Evolutionary conservation across 805 yeast genomes (phyloP), one percentile per base, ranked within the genome.

Genomic region (Metschnikowia similis): DNA sequence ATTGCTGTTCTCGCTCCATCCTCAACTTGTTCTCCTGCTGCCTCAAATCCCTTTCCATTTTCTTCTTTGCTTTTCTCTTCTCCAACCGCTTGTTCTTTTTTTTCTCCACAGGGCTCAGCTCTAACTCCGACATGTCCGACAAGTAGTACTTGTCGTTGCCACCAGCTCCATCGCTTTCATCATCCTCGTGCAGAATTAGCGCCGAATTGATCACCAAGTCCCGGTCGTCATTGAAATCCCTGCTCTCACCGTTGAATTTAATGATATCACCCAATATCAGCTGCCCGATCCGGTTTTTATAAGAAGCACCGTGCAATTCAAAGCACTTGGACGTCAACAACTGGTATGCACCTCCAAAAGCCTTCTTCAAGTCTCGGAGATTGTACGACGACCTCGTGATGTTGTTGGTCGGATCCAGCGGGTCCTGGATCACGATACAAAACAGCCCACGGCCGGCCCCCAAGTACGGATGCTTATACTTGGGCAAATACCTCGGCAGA

Each of bases 301-400:
- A 85, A 0, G 87, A 72, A 0, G 89, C 82, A 11, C 70, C 66
- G 58, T 87, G 79, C 67, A 89, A 69, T 41, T 82, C 87, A 65
- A 84, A 89, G 63, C 96, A 88, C 56, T 83, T 81, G 57, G 84
- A 85, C 0, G 83, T 80, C 34, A 90, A 69, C 48, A 89, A 63
- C 61, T 87, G 94, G 69, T 76, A 90, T 0, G 97, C 96, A 37
- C 96, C 96, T 14, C 85, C 84, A 70, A 92, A 90, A 0, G 96
- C 89, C 57, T 89, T 83, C 62, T 87, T 88, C 49, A 92, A 77
- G 58, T 85, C 88, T 35, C 89, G 69, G 38, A 89, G 71, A 64
- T 90, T 90, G 70, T 83, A 89, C 1, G 96, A 83, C 4, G 96
- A 88, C 57, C 96, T 75, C 41, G 94, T 83, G 43, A 92, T 85